Evolutionary conservation across 2,329 filamentous ascomycete species (phyloP), one percentile per base, ranked within the genome.

Genomic region (Dactylonectria macrodidyma): DNA sequence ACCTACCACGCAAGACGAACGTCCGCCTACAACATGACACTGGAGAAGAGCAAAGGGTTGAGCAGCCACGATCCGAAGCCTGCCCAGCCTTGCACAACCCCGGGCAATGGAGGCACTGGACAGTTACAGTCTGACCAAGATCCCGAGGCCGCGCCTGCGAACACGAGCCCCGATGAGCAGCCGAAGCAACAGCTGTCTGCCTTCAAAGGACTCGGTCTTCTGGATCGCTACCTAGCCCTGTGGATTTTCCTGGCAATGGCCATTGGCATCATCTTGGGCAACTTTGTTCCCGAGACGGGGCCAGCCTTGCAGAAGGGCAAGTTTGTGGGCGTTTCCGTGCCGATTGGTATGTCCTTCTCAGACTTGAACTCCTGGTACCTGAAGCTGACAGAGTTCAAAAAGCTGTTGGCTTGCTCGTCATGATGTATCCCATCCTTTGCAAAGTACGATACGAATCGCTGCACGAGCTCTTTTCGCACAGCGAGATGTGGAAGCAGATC

Each of bases 401-500:
- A 93, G 93, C 94, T 0, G 83, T 97, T 56, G 94, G 94, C 0
- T 82, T 97, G 1, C 85, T 97, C 1, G 90, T 97, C 48, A 97
- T 97, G 94, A 97, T 97, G 93, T 97, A 96, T 76, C 95, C 94
- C 0, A 97, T 97, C 67, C 84, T 97, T 0, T 97, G 93, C 86
- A 96, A 96, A 79, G 92, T 97, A 5, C 89, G 89, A 46, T 96
- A 90, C 80, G 94, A 97, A 78, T 88, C 89, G 0, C 81, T 97
- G 10, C 93, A 94, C 78, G 82, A 87, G 3, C 83, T 94, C 4
- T 87, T 96, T 66, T 79, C 82, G 2, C 84, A 89, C 3, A 84
- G 85, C 3, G 83, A 84, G 1, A 83, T 97, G 2, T 97, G 93
- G 94, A 88, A 90, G 57, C 94, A 97, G 78, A 88, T 97, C n/a